Percentiles rank a stretch among this genome's conserved stretches.
Conservation (phyloP, 2,329 filamentous ascomycete genomes). For the Pestalotiopsis fici region DNA sequence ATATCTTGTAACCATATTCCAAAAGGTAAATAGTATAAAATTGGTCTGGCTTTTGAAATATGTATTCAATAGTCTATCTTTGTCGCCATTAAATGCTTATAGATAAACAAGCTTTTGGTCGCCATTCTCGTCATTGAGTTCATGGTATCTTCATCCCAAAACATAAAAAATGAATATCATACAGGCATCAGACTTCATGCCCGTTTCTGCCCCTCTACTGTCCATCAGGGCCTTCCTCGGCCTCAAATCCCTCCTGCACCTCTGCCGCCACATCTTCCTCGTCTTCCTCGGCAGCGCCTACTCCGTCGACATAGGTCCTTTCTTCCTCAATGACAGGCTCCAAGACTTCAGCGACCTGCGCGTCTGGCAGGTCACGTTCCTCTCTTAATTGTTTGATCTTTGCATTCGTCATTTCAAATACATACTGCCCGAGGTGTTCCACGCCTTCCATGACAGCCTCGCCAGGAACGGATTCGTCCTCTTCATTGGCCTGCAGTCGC, state of each 20-base stretch:
- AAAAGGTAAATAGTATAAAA: too few species aligned
- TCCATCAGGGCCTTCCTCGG: conserved; percentile 1
- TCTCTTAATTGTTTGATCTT: conserved; percentile 50
- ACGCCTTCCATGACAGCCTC: conserved; percentile 82
- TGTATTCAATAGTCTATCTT: neutral
- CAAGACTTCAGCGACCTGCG: conserved; percentile 14
- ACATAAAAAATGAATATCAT: neutral
- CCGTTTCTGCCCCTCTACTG: neutral
- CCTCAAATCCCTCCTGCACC: conserved; percentile 5
- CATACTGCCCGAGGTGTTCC: conserved; percentile 94
- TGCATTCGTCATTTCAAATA: conserved; percentile 89
- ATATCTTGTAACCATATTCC: too few species aligned
- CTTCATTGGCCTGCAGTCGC: conserved; percentile 47
- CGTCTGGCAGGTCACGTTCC: conserved; percentile 32
- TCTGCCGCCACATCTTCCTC: conserved; percentile 4
- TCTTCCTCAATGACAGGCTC: conserved; percentile 31
- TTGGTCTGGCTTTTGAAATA: neutral
- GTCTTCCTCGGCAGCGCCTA: conserved; percentile 2
- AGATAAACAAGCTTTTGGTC: neutral
- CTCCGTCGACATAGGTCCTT: conserved; percentile 4
- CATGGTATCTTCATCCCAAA: conserved; percentile 3
- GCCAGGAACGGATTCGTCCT: conserved; percentile 50
- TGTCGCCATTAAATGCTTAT: neutral
- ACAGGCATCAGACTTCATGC: neutral
- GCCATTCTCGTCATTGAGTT: neutral